Conservation (phyloP, 2,329 filamentous ascomycete genomes). For the Hortaea werneckii region DNA sequence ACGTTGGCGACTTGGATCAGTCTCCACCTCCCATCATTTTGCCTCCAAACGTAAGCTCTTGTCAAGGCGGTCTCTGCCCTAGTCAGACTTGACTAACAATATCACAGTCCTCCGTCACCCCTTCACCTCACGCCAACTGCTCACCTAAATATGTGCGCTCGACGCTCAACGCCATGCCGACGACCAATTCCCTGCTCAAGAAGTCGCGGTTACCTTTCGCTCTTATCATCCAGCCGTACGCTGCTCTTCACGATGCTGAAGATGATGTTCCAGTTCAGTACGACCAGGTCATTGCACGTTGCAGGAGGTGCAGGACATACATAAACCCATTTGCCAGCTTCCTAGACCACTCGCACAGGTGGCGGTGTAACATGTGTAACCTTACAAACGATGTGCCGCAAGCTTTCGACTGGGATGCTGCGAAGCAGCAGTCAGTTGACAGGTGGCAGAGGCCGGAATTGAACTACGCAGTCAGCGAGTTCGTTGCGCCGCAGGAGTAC, state of each 20-base stretch:
- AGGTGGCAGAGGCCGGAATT: conserved; percentile 86
- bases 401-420: conserved; percentile 95
- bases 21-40: conserved; percentile 85
- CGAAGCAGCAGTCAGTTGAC: conserved; percentile 81
- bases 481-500: conserved; percentile 96
- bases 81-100: not conserved
- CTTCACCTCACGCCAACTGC: conserved; percentile 84
- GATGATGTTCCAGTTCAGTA: conserved; percentile 85
- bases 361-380: conserved; percentile 99
- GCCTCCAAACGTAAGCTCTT: conserved; percentile 70
- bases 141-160: conserved; percentile 89
- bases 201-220: conserved; percentile 95
- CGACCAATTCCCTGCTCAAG: conserved; percentile 84
- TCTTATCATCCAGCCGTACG: conserved; percentile 92
- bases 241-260: conserved; percentile 82
- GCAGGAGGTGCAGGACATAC: conserved; percentile 88
- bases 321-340: conserved; percentile 98
- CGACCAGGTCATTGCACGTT: conserved; percentile 94
- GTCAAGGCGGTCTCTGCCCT: not conserved
- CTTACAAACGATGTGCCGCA: conserved; percentile 98
- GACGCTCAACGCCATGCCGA: conserved; percentile 87
- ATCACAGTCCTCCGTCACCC: conserved; percentile 70
- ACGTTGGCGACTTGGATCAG: conserved; percentile 82
- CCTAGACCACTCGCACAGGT: conserved; percentile 90
- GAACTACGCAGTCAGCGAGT: conserved; percentile 94